Conservation (phyloP, 208 protist species). For the Leishmania lainsoni region DNA sequence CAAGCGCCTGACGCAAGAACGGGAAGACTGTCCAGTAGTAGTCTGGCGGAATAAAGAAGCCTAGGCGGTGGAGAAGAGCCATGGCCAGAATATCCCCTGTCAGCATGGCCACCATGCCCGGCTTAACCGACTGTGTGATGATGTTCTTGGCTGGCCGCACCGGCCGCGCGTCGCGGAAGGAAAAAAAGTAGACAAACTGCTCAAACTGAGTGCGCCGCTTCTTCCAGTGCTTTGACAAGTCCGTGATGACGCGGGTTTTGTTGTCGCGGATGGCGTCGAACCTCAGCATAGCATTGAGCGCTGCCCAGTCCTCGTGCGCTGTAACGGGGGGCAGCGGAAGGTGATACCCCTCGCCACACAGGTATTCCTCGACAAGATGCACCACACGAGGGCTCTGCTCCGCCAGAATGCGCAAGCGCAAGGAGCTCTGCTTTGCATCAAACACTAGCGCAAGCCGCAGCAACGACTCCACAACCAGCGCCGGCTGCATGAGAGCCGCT, state of each 20-base stretch:
- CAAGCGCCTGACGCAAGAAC: constrained; percentile 64
- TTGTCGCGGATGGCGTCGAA: constrained; percentile 90
- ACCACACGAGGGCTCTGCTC: constrained; percentile 64
- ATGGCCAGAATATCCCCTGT: constrained; percentile 71
- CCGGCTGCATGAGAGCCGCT: constrained; percentile 63
- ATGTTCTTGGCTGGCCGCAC: constrained; percentile 65
- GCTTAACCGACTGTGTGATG: constrained; percentile 79
- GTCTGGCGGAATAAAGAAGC: constrained; percentile 84
- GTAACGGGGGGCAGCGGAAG: constrained; percentile 71
- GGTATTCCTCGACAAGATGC: constrained; percentile 59
- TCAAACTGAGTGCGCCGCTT: constrained; percentile 82
- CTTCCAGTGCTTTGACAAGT: constrained; percentile 87
- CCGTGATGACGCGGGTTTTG: constrained; percentile 82
- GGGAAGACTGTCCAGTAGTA: constrained; percentile 89
- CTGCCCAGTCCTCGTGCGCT: constrained; percentile 79
- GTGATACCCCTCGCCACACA: constrained; percentile 87
- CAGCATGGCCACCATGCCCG: constrained; percentile 82
- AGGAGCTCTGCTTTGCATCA: constrained; percentile 77
- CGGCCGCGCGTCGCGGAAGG: constrained; percentile 72
- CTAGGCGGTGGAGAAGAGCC: constrained; percentile 70
- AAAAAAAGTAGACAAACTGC: constrained; percentile 87
- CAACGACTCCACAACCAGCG: constrained; percentile 66
- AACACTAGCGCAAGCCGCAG: constrained; percentile 79
- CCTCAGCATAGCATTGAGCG: constrained; percentile 60
- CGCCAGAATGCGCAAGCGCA: constrained; percentile 74